Conservation (phyloP, 164 flowering plant genomes). For the Umbilicus rupestris region DNA sequence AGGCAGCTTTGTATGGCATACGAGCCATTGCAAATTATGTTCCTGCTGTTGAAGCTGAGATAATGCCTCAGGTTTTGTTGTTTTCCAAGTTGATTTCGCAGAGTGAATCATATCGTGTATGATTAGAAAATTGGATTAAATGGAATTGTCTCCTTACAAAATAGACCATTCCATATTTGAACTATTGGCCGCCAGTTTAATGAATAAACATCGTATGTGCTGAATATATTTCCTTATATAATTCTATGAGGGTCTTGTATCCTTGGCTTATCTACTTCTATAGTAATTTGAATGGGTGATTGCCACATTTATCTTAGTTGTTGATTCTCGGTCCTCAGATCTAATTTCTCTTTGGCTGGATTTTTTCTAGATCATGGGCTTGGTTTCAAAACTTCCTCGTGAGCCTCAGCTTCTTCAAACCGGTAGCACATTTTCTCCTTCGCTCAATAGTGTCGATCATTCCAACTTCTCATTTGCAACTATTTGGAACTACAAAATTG, state of each 20-base stretch:
- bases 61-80: conserved; percentile 86
- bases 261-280: background rate
- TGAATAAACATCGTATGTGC: background rate
- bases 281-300: background rate
- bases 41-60: conserved; percentile 61
- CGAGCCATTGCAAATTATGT: conserved; percentile 78
- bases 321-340: background rate
- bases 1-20: conserved; percentile 90
- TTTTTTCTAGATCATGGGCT: conserved; percentile 58
- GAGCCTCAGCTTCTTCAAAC: conserved; percentile 88
- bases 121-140: background rate
- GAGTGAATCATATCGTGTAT: background rate
- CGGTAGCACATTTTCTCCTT: conserved; percentile 30
- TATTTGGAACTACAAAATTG: background rate
- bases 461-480: background rate
- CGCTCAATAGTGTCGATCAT: background rate
- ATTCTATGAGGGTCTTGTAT: background rate
- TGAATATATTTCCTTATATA: background rate
- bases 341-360: background rate
- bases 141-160: background rate
- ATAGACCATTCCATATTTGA: background rate
- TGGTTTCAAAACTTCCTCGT: conserved; percentile 77
- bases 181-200: background rate
- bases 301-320: background rate
- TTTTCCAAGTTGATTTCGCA: background rate